These are phyloP conservation scores for Agarophyton chilense DNA, from an alignment of 23 red algal species.

Conservation along the genomic window DNA sequence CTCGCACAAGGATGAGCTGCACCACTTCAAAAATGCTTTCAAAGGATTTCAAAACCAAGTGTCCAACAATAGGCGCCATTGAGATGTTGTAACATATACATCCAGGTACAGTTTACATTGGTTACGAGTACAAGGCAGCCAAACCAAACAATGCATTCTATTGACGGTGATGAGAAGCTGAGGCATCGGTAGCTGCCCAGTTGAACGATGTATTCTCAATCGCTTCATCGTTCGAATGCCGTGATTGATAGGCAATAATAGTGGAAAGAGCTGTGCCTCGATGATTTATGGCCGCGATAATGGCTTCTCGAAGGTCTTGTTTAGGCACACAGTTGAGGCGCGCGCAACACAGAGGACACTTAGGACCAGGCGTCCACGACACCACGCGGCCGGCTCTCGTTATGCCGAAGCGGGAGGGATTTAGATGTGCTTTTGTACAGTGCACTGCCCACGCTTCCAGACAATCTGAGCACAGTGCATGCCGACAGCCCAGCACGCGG, in stretches of 20 bases:
- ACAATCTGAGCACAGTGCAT: constrained; percentile 66
- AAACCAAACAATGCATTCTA: background rate
- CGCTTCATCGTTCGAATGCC: constrained; percentile 25
- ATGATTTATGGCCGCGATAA: constrained; percentile 63
- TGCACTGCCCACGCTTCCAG: constrained; percentile 73
- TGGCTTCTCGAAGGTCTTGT: constrained; percentile 57
- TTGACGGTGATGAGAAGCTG: constrained; percentile 4
- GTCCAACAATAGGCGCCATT: background rate
- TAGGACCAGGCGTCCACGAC: constrained; percentile 57
- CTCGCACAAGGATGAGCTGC: constrained; percentile 52
- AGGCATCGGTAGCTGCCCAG: constrained; percentile 7
- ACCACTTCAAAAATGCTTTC: constrained; percentile 45
- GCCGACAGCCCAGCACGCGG: constrained; percentile 58
- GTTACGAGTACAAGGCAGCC: constrained; percentile 8
- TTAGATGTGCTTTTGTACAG: constrained; percentile 69
- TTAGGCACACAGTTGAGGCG: constrained; percentile 54
- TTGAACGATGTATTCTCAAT: background rate
- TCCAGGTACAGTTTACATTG: constrained; percentile 35
- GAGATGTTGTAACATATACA: constrained; percentile 3
- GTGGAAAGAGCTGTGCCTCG: constrained; percentile 45
- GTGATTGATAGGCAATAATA: constrained; percentile 62
- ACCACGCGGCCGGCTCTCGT: constrained; percentile 59
- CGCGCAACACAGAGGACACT: constrained; percentile 70
- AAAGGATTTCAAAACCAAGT: constrained; percentile 40
- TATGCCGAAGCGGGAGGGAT: constrained; percentile 69